Evolutionary conservation across 2,329 filamentous ascomycete species (phyloP).

Genomic region (Rhexocercosporidium sp.): DNA sequence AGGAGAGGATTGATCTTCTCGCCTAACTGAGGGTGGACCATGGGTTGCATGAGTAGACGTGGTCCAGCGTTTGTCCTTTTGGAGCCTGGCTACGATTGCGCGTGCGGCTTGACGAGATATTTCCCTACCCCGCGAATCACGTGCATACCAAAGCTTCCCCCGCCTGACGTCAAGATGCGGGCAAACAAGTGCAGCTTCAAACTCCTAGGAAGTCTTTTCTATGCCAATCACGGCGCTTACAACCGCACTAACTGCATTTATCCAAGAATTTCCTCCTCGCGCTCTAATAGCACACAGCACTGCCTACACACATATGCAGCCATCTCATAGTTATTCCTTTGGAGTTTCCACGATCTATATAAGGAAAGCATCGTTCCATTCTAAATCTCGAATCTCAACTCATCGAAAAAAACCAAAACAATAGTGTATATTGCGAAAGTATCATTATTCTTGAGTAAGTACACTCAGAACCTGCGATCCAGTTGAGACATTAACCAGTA

Average conservation of each 20-base stretch:
- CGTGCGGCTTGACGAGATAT: not conserved
- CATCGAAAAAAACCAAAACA: not conserved
- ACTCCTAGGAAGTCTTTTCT: not conserved
- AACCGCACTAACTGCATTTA: not conserved
- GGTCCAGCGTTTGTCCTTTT: not conserved
- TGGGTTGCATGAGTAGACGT: not conserved
- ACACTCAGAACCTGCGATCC: not conserved
- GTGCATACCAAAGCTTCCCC: not conserved
- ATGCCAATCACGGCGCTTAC: not conserved
- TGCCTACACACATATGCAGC: not conserved
- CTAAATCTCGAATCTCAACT: not conserved
- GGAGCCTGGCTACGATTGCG: not conserved
- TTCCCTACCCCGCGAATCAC: not conserved
- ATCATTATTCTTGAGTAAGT: not conserved
- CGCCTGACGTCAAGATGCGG: not conserved
- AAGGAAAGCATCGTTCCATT: not conserved
- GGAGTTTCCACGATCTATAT: not conserved
- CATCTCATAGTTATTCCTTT: not conserved
- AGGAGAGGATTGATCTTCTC: constrained; percentile 1
- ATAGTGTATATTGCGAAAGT: not conserved
- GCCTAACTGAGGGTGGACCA: not conserved
- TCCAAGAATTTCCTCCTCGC: not conserved
- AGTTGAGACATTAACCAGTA: not conserved
- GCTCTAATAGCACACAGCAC: not conserved
- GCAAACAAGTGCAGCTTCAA: not conserved